Evolutionary conservation across 179 eudicot species (phyloP).

Genomic region (Corrigiola litoralis): DNA sequence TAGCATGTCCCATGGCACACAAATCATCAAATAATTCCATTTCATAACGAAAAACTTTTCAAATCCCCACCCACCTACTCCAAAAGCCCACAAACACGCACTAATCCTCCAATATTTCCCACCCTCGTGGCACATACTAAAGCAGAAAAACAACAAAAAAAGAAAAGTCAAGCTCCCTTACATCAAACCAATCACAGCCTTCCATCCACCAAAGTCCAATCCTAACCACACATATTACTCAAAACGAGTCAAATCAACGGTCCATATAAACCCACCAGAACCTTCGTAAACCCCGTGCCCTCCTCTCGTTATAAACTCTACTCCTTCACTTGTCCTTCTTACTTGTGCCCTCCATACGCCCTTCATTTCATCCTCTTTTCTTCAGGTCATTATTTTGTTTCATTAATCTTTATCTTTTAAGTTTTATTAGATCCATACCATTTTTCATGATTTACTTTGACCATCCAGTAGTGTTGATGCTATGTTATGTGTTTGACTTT

Average conservation of each 20-base stretch:
- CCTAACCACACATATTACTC: background rate
- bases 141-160: background rate
- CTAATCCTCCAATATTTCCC: background rate
- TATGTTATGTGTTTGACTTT: background rate
- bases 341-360: conserved; percentile 20
- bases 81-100: background rate
- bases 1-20: background rate
- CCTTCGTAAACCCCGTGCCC: conserved; percentile 13
- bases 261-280: conserved; percentile 19
- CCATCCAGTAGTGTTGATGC: no score
- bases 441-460: no score
- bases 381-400: background rate
- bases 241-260: conserved; percentile 6
- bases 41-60: background rate
- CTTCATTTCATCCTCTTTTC: conserved; percentile 5
- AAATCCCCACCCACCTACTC: background rate
- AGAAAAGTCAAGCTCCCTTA: background rate
- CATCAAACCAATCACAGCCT: conserved; percentile 13
- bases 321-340: background rate
- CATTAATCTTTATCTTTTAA: no score
- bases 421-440: no score
- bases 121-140: background rate
- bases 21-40: no score
- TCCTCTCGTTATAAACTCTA: background rate
- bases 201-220: background rate